Evolutionary conservation across 495 filamentous ascomycete species (phyloP).

Genomic region (Neurospora intermedia): DNA sequence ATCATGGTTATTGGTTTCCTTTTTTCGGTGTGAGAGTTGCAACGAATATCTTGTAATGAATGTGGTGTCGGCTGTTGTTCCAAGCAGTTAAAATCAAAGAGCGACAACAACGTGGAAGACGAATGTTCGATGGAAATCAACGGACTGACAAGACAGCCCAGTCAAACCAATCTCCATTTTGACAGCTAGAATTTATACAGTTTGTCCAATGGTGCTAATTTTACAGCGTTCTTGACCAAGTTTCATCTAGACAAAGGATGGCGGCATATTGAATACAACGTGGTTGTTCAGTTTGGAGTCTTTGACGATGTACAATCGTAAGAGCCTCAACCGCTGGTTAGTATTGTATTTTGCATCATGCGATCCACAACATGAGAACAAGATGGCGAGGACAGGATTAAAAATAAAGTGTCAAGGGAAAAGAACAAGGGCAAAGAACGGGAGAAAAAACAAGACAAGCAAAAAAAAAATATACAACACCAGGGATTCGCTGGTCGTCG

Average conservation of each 20-base stretch:
- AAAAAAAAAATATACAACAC: slow-evolving; percentile 34
- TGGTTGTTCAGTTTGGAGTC: background rate
- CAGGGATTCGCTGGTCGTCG: slow-evolving; percentile 29
- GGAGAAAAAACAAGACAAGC: background rate
- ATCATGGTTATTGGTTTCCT: background rate
- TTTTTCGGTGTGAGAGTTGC: background rate
- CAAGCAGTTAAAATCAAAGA: background rate
- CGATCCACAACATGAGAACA: background rate
- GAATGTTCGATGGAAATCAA: background rate
- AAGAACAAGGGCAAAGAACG: background rate
- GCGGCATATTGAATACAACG: background rate
- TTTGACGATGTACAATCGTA: background rate
- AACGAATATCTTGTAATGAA: background rate
- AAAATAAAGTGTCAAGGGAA: background rate
- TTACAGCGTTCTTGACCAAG: background rate
- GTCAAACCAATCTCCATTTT: background rate
- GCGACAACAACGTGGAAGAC: background rate
- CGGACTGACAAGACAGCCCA: background rate
- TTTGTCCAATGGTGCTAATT: background rate
- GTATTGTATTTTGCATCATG: background rate
- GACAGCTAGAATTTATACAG: background rate
- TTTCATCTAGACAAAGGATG: background rate
- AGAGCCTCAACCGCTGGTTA: background rate
- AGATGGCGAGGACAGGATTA: background rate
- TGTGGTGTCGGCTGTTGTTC: background rate